phyloP scores from a whole-genome alignment of 2,329 filamentous ascomycete genomes.

The Thyridium curvatum region DNA sequence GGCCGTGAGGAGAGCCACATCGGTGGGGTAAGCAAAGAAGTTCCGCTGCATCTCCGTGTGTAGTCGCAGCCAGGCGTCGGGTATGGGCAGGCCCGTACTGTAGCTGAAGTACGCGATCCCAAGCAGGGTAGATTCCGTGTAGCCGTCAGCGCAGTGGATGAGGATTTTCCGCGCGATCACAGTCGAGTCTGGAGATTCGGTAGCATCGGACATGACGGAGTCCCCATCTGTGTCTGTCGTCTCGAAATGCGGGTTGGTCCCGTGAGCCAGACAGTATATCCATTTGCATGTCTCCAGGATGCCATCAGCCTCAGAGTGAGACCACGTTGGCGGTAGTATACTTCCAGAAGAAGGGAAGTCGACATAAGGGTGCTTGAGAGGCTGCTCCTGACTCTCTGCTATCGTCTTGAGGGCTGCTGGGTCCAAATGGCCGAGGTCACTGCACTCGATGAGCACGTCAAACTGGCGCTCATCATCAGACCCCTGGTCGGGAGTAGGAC shows the following conservation, averaged over 20 bases:
- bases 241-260: slow-evolving; percentile 34
- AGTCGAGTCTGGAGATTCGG: slow-evolving; percentile 9
- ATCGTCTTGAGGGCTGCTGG: slow-evolving; percentile 58
- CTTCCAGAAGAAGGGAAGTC: slow-evolving; percentile 95
- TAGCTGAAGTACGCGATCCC: slow-evolving; percentile 92
- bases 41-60: slow-evolving; percentile 79
- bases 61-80: slow-evolving; percentile 80
- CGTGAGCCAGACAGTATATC: slow-evolving; percentile 79
- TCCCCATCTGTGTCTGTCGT: slow-evolving; percentile 41
- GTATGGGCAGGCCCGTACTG: slow-evolving; percentile 71
- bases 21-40: slow-evolving; percentile 92
- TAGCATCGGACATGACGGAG: slow-evolving; percentile 37
- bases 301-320: slow-evolving; percentile 74
- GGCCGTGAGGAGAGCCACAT: slow-evolving; percentile 73
- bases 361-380: slow-evolving; percentile 37
- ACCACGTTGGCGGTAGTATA: slow-evolving; percentile 78
- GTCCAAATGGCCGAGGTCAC: slow-evolving; percentile 74
- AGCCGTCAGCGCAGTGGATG: slow-evolving; percentile 91
- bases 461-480: slow-evolving; percentile 56
- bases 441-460: slow-evolving; percentile 84
- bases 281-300: slow-evolving; percentile 83
- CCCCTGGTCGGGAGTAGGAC: slow-evolving; percentile 71
- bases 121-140: slow-evolving; percentile 88
- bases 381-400: slow-evolving; percentile 46
- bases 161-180: slow-evolving; percentile 61